Evolutionary conservation across 768 basidiomycete species (phyloP).

Genomic region (Baorangia bicolor): DNA sequence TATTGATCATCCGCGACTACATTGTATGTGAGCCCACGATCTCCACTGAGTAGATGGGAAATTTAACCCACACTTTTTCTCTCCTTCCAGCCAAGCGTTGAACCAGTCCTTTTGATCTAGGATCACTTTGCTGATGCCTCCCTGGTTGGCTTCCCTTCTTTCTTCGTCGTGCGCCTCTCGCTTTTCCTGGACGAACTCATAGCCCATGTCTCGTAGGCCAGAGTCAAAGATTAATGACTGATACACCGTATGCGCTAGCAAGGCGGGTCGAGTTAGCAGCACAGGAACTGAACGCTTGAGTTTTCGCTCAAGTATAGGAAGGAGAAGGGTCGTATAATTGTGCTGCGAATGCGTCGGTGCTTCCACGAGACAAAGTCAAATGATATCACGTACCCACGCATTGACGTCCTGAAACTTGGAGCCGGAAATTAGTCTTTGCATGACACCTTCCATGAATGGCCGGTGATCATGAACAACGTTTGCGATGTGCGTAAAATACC

Average conservation of each 20-base stretch:
- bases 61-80: conserved; percentile 72
- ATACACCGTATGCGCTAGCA: conserved; percentile 95
- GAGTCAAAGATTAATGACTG: conserved; percentile 89
- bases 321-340: conserved; percentile 77
- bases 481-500: conserved; percentile 91
- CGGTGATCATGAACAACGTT: conserved; percentile 86
- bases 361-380: not conserved
- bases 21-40: not conserved
- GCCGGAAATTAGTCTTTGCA: conserved; percentile 68
- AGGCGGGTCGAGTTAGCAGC: conserved; percentile 72
- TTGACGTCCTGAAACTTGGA: conserved; percentile 63
- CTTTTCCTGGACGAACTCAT: conserved; percentile 43
- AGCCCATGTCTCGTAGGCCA: conserved; percentile 71
- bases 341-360: conserved; percentile 45
- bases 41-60: not conserved
- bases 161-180: conserved; percentile 11
- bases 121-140: conserved; percentile 79
- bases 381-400: conserved; percentile 61
- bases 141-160: conserved; percentile 47
- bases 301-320: conserved; percentile 77
- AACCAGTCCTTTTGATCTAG: conserved; percentile 89
- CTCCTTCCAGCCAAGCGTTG: conserved; percentile 84
- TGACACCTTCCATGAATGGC: conserved; percentile 69
- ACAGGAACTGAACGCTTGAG: conserved; percentile 70
- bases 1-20: conserved; percentile 89